Evolutionary conservation across 345 rosid species (phyloP).

Genomic region (Gossypium longicalyx): DNA sequence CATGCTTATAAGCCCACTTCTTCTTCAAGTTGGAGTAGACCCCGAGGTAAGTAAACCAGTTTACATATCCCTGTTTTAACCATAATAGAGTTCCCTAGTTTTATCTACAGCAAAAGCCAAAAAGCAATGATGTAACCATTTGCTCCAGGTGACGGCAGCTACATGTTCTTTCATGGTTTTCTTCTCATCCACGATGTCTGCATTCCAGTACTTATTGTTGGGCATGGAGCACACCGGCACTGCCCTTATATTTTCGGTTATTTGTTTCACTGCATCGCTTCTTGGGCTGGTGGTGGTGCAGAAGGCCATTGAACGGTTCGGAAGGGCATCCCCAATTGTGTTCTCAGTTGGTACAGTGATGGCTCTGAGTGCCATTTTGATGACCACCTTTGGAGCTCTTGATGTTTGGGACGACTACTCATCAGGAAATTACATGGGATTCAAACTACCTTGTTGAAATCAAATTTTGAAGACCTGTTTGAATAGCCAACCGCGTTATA

Average conservation of each 20-base stretch:
- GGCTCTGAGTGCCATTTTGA: constrained; percentile 71
- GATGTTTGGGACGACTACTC: constrained; percentile 57
- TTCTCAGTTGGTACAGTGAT: constrained; percentile 74
- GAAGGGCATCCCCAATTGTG: constrained; percentile 79
- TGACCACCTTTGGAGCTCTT: constrained; percentile 67
- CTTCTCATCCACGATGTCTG: constrained; percentile 70
- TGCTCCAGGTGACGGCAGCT: constrained; percentile 68
- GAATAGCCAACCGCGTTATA: not conserved
- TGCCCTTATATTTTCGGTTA: constrained; percentile 45
- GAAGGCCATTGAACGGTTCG: constrained; percentile 45
- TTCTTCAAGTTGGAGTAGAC: constrained; percentile 66
- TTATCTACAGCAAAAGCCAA: not conserved
- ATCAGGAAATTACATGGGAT: constrained; percentile 70
- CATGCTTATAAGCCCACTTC: constrained; percentile 91
- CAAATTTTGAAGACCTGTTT: constrained; percentile 18
- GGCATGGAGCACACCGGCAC: constrained; percentile 60
- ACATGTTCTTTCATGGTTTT: constrained; percentile 70
- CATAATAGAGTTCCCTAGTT: not conserved
- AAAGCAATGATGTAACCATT: not conserved
- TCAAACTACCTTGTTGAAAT: constrained; percentile 56
- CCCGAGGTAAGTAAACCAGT: constrained; percentile 48
- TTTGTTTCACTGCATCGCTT: constrained; percentile 64
- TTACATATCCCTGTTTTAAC: not conserved
- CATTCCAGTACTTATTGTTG: constrained; percentile 55
- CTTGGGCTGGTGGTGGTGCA: constrained; percentile 67